Evolutionary conservation across 1,284 basidiomycete species (phyloP), one percentile per base, ranked within the genome.

Genomic region (Agroathelia rolfsii): DNA sequence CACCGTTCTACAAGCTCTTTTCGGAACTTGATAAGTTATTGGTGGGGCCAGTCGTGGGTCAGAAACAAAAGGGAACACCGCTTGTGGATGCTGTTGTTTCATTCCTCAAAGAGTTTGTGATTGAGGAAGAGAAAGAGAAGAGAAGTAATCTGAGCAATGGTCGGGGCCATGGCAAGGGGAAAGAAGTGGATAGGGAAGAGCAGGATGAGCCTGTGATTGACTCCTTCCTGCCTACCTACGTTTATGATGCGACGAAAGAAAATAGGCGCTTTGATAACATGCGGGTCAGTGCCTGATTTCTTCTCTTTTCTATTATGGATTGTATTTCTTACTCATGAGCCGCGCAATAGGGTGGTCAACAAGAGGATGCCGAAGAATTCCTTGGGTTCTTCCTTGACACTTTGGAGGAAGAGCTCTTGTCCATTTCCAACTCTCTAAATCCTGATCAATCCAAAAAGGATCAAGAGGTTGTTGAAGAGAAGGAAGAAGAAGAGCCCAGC

Each of bases 351-450:
- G 76, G 86, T 20, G 93, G 93, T 0, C 86, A 92, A 42, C 94
- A 98, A 61, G 94, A 98, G 58, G 94, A 98, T 41, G 94, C 94
- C 1, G 93, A 98, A 56, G 94, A 98, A 58, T 98, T 96, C 59
- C 67, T 97, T n/a, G 93, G 94, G 6, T 95, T 96, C 61, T 93
- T 90, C 61, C 66, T 97, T 27, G 92, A 96, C 53, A 89, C 90
- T 0, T 64, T 98, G 3, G 92, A 96, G 55, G 94, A 98, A 50
- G 94, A 98, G 59, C 58, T 97, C 10, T 59, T 89, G 3, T 66
- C 68, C 2, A 62, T 93, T 4, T 59, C 75, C 26, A 57, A 71
- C 18, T 60, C 68, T 0, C 44, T 77, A 6, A 54, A 51, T 29
- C 59, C 64, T 2, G 32, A n/a, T n/a, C 47, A 31, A 40, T 51